Evolutionary conservation across 75 land plant species (phyloP).

Genomic region (Pinus tabuliformis): DNA sequence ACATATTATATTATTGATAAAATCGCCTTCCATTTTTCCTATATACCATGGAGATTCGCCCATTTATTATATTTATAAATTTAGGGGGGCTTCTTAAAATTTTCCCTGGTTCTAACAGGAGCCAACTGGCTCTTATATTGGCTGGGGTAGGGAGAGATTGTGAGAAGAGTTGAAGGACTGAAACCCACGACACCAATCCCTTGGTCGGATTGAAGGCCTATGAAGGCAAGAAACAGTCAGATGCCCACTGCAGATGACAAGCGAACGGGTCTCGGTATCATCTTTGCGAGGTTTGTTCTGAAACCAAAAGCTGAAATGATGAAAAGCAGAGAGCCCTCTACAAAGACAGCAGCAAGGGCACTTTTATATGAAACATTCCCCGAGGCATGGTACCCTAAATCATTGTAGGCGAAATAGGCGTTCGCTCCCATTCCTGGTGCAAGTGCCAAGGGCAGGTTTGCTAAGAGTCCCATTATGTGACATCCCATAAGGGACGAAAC

Average conservation of each 20-base stretch:
- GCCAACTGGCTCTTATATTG: not conserved
- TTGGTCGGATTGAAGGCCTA: conserved; percentile 58
- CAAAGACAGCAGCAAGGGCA: conserved; percentile 67
- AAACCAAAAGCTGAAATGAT: conserved; percentile 57
- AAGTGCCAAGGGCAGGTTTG: conserved; percentile 78
- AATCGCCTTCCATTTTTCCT: no score
- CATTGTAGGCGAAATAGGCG: conserved; percentile 82
- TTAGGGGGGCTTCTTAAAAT: no score
- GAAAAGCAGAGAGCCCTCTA: conserved; percentile 66
- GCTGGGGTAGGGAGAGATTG: conserved; percentile 59
- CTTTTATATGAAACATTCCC: conserved; percentile 53
- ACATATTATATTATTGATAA: no score
- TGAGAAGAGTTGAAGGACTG: conserved; percentile 61
- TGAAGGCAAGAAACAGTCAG: conserved; percentile 83
- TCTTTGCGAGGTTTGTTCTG: conserved; percentile 52
- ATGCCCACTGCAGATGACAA: conserved; percentile 68
- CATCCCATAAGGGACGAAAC: conserved; percentile 57
- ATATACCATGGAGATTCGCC: no score
- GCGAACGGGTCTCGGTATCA: conserved; percentile 62
- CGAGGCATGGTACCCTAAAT: conserved; percentile 83
- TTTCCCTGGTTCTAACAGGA: no score
- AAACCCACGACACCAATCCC: conserved; percentile 82
- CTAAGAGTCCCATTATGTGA: conserved; percentile 70
- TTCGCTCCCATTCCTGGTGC: conserved; percentile 96
- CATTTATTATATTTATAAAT: no score